Evolutionary conservation across 169 alveolate genomes (phyloP), one percentile per base, ranked within the genome.

Genomic region (Plasmodium relictum): DNA sequence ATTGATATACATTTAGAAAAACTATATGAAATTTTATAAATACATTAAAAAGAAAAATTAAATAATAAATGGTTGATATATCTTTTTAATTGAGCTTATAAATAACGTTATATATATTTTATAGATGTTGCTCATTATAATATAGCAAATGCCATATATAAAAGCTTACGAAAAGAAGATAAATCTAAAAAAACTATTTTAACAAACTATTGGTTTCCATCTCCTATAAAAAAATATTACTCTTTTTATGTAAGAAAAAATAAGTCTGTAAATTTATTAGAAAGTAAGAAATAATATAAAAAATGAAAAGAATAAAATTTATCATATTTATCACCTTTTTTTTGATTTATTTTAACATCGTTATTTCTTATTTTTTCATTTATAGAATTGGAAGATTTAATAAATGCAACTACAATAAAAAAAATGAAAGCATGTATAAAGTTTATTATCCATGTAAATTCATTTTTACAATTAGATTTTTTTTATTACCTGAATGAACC

Each of bases 121-220:
- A 61, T 59, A 78, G 89, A 63, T 1, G 65, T 78, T 18, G 71
- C 68, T 22, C 31, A 48, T 39, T n/a, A 65, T 14, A 63, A 71
- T n/a, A 78, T 78, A 20, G 41, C 78, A 8, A 44, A 78, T 69
- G 89, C 89, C 59, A 78, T 78, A 78, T 65, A 63, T 37, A 18
- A 48, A 42, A 54, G 50, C 31, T 12, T 78, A 22, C 8, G 63
- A 31, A 54, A 48, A 14, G 89, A 78, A 50, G 76, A 63, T 42
- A 52, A 18, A 16, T 18, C 8, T 0, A 65, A 54, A 3, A 63
- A 20, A 65, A 78, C 59, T 12, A 63, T 78, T 18, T 44, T 78
- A 41, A 78, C 89, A 6, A 44, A 22, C 48, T 76, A 78, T 16
- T 78, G 89, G 89, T 63, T 26, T 9, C 89, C 89, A 7, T 78